Percentiles rank a stretch among this genome's conserved stretches.
Conservation (phyloP, 345 rosid genomes). For the Gossypium sturtianum region DNA sequence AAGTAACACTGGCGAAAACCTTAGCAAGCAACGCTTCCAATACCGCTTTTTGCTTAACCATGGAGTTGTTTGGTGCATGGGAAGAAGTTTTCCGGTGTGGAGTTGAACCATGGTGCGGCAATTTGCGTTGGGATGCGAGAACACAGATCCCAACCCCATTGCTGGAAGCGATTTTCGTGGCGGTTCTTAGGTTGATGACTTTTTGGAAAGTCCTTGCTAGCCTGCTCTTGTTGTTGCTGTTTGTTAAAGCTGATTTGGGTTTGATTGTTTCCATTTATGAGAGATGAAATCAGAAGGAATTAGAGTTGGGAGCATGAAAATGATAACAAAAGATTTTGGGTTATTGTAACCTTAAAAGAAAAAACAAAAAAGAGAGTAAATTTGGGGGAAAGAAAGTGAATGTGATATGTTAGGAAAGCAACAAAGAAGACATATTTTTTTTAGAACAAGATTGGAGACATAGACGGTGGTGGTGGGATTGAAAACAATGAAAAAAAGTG, state of each 20-base stretch:
- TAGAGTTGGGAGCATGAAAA: constrained; percentile 14
- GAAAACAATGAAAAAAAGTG: neutral
- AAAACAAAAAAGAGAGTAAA: constrained; percentile 8
- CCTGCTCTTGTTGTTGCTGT: constrained; percentile 33
- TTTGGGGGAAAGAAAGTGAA: constrained; percentile 22
- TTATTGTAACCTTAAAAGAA: neutral
- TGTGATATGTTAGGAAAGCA: neutral
- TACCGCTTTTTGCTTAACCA: constrained; percentile 43
- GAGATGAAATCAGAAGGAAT: neutral
- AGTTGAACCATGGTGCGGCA: constrained; percentile 24
- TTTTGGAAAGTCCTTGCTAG: constrained; percentile 64
- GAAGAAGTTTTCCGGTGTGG: constrained; percentile 1
- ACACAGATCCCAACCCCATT: constrained; percentile 75
- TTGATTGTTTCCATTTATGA: constrained; percentile 47
- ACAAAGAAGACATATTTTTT: constrained; percentile 23
- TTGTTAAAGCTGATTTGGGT: constrained; percentile 41
- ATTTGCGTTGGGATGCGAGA: constrained; percentile 44
- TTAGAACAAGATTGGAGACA: constrained; percentile 32
- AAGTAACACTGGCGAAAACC: constrained; percentile 67
- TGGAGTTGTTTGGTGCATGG: constrained; percentile 10
- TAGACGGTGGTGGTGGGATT: constrained; percentile 20
- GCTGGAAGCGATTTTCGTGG: constrained; percentile 43
- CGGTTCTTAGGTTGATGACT: constrained; percentile 50
- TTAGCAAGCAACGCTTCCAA: constrained; percentile 74
- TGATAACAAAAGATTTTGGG: neutral